These are phyloP conservation scores for Cyclotella cryptica DNA, from an alignment of 108 stramenopile genomes.

Conservation along the genomic window DNA sequence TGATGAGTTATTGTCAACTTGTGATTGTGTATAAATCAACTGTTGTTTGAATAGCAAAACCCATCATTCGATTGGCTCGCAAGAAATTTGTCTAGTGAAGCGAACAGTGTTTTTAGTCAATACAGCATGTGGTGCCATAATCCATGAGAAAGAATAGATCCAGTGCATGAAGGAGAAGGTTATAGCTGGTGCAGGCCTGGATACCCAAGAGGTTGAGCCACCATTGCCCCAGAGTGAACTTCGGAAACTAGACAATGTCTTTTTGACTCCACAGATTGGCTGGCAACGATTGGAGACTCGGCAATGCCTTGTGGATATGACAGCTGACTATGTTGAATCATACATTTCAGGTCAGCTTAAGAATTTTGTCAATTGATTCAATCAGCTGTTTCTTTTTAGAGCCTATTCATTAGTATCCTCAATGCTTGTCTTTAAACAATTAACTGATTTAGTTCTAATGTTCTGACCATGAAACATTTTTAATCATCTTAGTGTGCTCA, in stretches of 20 bases:
- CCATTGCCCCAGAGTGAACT: conserved; percentile 65
- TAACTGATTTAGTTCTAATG: too few species aligned
- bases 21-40: conserved; percentile 89
- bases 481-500: background rate
- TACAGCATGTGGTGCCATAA: conserved; percentile 88
- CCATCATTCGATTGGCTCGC: conserved; percentile 72
- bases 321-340: conserved; percentile 75
- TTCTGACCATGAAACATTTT: too few species aligned
- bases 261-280: conserved; percentile 88
- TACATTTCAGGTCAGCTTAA: conserved; percentile 47
- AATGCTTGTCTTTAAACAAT: too few species aligned
- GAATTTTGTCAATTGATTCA: conserved; percentile 53
- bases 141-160: conserved; percentile 84
- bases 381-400: too few species aligned
- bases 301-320: conserved; percentile 91
- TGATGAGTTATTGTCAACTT: conserved; percentile 62
- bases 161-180: conserved; percentile 67
- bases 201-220: conserved; percentile 77
- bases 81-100: conserved; percentile 84
- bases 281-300: conserved; percentile 91
- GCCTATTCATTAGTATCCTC: too few species aligned
- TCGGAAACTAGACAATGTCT: conserved; percentile 81
- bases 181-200: conserved; percentile 88
- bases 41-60: conserved; percentile 89
- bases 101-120: conserved; percentile 90